Evolutionary conservation across 225 moss, liverwort and hornwort species (phyloP), one percentile per base, ranked within the genome.

Genomic region (Sphagnum contortum): DNA sequence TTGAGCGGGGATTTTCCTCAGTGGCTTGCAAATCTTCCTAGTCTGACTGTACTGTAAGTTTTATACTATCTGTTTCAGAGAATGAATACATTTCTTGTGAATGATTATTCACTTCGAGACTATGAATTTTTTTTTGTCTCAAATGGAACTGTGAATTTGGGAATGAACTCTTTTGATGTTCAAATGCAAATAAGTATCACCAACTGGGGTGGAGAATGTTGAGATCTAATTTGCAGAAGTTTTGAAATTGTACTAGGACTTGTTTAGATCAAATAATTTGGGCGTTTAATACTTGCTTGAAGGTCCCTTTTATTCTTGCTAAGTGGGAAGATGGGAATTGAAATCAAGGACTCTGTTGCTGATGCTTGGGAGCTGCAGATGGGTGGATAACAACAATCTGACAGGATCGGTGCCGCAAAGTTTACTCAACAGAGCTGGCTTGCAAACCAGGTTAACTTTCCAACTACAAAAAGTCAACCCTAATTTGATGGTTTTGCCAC

Each of bases 301-400:
- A 29, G 29, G 29, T 29, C 29, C 29, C 29, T 29, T 29, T 29
- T 29, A 29, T 29, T 29, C 29, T 29, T 29, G 29, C 29, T 29
- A 29, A 29, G 29, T 29, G 29, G 29, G 29, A 29, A 0, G 0
- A 29, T 29, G 29, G 29, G 29, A 29, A 29, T 29, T 29, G 29
- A 29, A 29, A 29, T 29, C 29, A 29, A 29, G 29, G 29, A 29
- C 29, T 29, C 29, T 29, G 29, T 29, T 29, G 29, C 29, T 29
- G 29, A 29, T 29, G 29, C 29, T 29, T 29, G 29, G 29, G 29
- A 29, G 29, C 29, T 54, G 29, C 66, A 66, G 66, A 52, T 66
- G 66, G 66, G 54, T 66, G 47, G 66, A 66, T 11, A 66, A 57
- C 66, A 65, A 65, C 46, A 53, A 65, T 53, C 54, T 65, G 6